These are phyloP conservation scores for Myxozyma udenii DNA, from an alignment of 805 yeast species.

Conservation along the genomic window DNA sequence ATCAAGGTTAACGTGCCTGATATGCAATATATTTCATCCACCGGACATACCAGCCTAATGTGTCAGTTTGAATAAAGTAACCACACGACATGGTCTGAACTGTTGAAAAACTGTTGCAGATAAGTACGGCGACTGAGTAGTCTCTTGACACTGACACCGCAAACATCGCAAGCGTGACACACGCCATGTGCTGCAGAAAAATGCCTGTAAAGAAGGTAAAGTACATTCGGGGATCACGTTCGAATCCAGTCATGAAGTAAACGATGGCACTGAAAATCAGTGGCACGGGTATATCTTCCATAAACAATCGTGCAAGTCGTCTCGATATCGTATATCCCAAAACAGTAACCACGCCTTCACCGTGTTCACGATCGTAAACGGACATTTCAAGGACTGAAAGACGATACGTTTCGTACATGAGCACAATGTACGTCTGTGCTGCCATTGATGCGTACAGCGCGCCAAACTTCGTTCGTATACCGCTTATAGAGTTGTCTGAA, in stretches of 20 bases:
- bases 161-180: slow-evolving; percentile 54
- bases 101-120: slow-evolving; percentile 64
- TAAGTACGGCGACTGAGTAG: slow-evolving; percentile 58
- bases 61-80: slow-evolving; percentile 66
- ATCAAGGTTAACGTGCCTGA: slow-evolving; percentile 39
- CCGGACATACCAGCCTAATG: slow-evolving; percentile 79
- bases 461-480: slow-evolving; percentile 59
- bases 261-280: slow-evolving; percentile 58
- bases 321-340: slow-evolving; percentile 66
- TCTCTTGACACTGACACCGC: slow-evolving; percentile 57
- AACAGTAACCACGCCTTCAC: slow-evolving; percentile 64
- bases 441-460: slow-evolving; percentile 54
- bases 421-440: slow-evolving; percentile 53
- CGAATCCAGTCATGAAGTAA: slow-evolving; percentile 74
- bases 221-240: slow-evolving; percentile 49
- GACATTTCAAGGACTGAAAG: slow-evolving; percentile 54
- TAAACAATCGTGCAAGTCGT: slow-evolving; percentile 58
- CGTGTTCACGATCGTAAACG: slow-evolving; percentile 63
- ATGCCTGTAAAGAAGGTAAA: slow-evolving; percentile 60
- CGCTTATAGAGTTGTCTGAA: slow-evolving; percentile 51
- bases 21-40: slow-evolving; percentile 79
- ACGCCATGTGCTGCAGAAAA: slow-evolving; percentile 54
- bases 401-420: slow-evolving; percentile 58
- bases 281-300: slow-evolving; percentile 68
- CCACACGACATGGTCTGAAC: slow-evolving; percentile 78